These are phyloP conservation scores for Fraxinus baroniana DNA, from an alignment of 305 asterid species.

Conservation along the genomic window DNA sequence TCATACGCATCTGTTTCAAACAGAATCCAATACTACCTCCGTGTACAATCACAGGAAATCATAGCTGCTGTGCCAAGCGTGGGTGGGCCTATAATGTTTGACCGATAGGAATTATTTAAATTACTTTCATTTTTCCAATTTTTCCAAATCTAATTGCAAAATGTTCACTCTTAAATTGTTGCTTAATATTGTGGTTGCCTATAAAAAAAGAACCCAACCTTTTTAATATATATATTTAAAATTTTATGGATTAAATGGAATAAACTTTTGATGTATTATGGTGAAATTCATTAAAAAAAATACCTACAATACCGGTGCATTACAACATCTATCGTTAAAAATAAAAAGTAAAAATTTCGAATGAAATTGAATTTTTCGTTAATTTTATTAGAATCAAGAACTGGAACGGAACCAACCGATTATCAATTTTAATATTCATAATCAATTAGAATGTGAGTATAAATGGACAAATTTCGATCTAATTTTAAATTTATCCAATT, in stretches of 20 bases:
- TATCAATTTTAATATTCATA: too few relatives aligned
- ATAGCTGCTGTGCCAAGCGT: slow-evolving; percentile 23
- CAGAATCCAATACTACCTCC: slow-evolving; percentile 23
- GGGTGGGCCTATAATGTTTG: slow-evolving; percentile 25
- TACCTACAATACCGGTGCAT: too few relatives aligned
- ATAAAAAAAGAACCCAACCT: too few relatives aligned
- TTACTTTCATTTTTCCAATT: not conserved
- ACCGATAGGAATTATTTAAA: slow-evolving; percentile 15
- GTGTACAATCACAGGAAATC: slow-evolving; percentile 25
- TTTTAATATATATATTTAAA: too few relatives aligned
- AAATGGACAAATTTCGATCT: not conserved
- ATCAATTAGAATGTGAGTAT: not conserved
- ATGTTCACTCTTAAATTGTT: too few relatives aligned
- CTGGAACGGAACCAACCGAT: not conserved
- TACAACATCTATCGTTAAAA: not conserved
- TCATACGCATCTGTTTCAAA: slow-evolving; percentile 24
- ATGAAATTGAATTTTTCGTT: not conserved
- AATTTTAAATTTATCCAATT: not conserved
- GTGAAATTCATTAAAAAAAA: not conserved
- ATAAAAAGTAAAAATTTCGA: not conserved
- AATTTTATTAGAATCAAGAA: too few relatives aligned
- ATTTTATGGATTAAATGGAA: too few relatives aligned
- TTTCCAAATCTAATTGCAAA: too few relatives aligned
- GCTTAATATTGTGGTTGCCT: too few relatives aligned
- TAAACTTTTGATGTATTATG: not conserved